phyloP scores from a whole-genome alignment of 257 asterid species.

The Primulina huaijiensis region DNA sequence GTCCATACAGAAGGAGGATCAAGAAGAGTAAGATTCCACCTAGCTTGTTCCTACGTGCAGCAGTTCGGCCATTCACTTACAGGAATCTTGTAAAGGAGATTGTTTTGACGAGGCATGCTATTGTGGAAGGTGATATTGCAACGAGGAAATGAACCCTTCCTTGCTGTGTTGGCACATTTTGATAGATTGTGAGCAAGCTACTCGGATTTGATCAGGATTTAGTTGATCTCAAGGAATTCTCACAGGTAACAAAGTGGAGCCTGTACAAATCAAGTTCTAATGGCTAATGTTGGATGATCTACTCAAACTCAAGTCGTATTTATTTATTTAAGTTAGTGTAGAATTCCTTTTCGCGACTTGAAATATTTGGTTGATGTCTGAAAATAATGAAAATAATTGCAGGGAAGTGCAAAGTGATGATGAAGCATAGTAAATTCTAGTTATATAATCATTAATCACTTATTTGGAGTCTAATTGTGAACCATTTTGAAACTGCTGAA shows the following conservation, averaged over 20 bases:
- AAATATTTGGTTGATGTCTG: background rate
- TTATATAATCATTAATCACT: background rate
- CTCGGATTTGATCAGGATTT: too few species aligned
- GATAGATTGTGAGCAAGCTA: too few species aligned
- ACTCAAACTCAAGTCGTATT: background rate
- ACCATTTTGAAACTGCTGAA: background rate
- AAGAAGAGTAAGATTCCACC: constrained; percentile 76
- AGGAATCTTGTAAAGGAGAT: constrained; percentile 89
- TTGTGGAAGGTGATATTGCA: constrained; percentile 78
- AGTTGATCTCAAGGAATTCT: too few species aligned
- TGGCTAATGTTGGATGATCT: background rate
- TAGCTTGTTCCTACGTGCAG: constrained; percentile 66
- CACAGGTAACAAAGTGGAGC: background rate
- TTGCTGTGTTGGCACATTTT: background rate
- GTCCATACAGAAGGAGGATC: constrained; percentile 65
- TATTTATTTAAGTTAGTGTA: background rate
- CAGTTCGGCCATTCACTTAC: constrained; percentile 85
- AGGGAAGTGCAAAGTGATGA: constrained; percentile 2
- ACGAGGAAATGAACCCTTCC: constrained; percentile 33
- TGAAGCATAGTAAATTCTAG: background rate
- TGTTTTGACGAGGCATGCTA: constrained; percentile 76
- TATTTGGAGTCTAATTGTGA: too few species aligned
- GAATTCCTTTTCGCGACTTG: background rate
- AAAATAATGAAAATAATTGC: background rate
- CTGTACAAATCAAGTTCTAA: background rate